Conservation (phyloP, 768 basidiomycete genomes). For the Lentinula sp. region DNA sequence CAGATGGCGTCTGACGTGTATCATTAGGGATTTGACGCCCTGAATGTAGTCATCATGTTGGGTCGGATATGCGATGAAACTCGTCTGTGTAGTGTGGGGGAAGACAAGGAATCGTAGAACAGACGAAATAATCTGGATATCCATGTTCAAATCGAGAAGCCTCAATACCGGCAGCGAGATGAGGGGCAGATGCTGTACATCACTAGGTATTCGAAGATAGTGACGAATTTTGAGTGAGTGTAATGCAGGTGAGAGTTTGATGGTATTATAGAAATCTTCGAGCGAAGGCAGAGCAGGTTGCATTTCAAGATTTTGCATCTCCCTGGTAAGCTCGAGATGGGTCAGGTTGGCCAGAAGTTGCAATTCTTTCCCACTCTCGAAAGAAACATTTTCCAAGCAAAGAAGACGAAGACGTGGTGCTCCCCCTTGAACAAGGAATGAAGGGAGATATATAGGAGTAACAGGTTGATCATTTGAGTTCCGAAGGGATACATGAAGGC, state of each 20-base stretch:
- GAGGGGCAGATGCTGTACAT: not conserved
- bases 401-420: slow-evolving; percentile 1
- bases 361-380: not conserved
- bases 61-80: not conserved
- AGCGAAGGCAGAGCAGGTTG: not conserved
- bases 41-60: not conserved
- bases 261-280: not conserved
- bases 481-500: not conserved
- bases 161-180: not conserved
- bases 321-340: not conserved
- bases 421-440: not conserved
- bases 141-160: not conserved
- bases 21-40: not conserved
- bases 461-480: not conserved
- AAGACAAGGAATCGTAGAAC: not conserved
- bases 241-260: not conserved
- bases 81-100: not conserved
- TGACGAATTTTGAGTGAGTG: not conserved
- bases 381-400: not conserved
- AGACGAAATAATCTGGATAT: not conserved
- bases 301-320: not conserved
- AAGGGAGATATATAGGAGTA: not conserved
- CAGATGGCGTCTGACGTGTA: not conserved
- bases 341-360: not conserved
- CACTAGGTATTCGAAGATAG: not conserved